phyloP scores from a whole-genome alignment of 768 basidiomycete species.

The Atractiella rhizophila region DNA sequence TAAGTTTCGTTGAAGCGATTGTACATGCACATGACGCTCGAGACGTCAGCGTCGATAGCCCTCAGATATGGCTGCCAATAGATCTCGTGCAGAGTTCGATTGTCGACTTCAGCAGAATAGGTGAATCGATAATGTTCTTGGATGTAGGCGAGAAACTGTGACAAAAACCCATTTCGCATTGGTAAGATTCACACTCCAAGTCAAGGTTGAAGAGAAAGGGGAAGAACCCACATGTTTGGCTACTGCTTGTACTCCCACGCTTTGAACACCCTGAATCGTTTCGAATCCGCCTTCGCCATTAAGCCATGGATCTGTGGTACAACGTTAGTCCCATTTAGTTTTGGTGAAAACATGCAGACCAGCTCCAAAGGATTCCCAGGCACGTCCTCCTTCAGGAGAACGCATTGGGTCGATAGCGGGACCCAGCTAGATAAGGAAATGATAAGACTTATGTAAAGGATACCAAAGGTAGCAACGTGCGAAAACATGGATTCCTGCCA shows the following conservation, averaged over 20 bases:
- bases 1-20: background rate
- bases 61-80: constrained; percentile 15
- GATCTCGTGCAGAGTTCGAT: constrained; percentile 19
- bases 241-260: constrained; percentile 8
- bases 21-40: constrained; percentile 11
- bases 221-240: constrained; percentile 18
- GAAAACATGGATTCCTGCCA: no score
- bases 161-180: constrained; percentile 19
- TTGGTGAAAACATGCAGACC: constrained; percentile 24
- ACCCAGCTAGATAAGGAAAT: constrained; percentile 18
- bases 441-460: no score
- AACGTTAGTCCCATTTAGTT: background rate
- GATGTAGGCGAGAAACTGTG: constrained; percentile 20
- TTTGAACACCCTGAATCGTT: constrained; percentile 13
- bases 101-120: constrained; percentile 24
- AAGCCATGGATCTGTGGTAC: constrained; percentile 7
- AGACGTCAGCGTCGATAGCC: constrained; percentile 39
- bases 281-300: background rate
- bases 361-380: constrained; percentile 7
- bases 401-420: background rate
- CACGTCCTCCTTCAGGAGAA: background rate
- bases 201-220: no score
- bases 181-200: no score
- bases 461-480: no score
- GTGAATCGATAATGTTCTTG: constrained; percentile 24